Conservation (phyloP, 169 alveolate genomes). For the Eimeria mitis region DNA sequence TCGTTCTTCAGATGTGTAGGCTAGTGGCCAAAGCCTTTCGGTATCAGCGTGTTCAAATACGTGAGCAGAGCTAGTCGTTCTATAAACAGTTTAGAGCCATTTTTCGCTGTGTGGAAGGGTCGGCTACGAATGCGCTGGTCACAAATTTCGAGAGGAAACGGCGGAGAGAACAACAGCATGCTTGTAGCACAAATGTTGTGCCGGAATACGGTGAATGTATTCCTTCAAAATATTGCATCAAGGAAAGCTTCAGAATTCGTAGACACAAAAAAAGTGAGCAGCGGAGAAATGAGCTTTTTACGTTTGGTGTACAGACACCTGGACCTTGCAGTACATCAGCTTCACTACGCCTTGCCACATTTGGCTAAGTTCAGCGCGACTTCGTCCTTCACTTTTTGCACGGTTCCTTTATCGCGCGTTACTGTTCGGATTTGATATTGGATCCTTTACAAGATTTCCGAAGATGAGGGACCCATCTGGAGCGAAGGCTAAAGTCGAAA, state of each 20-base stretch:
- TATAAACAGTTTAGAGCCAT: not conserved
- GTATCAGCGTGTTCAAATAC: not conserved
- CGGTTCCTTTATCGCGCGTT: conserved; percentile 59
- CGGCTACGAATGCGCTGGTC: not conserved
- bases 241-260: not conserved
- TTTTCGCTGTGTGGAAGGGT: not conserved
- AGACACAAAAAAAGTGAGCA: not conserved
- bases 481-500: conserved; percentile 76
- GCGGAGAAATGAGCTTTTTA: not conserved
- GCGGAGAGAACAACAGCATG: not conserved
- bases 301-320: conserved; percentile 55
- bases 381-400: conserved; percentile 68
- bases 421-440: conserved; percentile 1
- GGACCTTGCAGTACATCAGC: not conserved
- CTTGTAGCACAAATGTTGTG: not conserved
- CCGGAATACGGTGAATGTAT: not conserved
- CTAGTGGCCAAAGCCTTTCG: not conserved
- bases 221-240: not conserved
- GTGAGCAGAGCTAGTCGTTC: not conserved
- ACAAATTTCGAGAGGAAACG: not conserved
- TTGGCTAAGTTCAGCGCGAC: conserved; percentile 42
- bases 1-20: not conserved
- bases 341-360: not conserved
- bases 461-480: conserved; percentile 70
- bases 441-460: conserved; percentile 20